Evolutionary conservation across 495 filamentous ascomycete genomes (phyloP), one percentile per base, ranked within the genome.

Genomic region (Aspergillus ellipticus): DNA sequence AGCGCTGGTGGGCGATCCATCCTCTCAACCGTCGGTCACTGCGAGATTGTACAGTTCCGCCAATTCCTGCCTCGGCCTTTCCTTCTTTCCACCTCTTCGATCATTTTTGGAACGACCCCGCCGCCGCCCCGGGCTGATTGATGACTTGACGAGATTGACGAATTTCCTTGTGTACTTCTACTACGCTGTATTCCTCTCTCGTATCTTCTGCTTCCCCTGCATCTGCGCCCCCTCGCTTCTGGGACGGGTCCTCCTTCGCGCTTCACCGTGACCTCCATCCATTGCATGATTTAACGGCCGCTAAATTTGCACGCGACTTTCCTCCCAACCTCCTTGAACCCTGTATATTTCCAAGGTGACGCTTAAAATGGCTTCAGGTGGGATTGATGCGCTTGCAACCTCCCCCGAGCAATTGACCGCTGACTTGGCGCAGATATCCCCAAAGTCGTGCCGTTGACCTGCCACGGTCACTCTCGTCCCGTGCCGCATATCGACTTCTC

Each of bases 401-500:
- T 28, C n/a, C 22, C 8, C 2, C 22, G 19, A 0, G 22, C 9
- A 21, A 20, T 9, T 59, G 42, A 48, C 58, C 17, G 43, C 47
- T 47, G 39, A 56, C 29, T 39, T 11, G n/a, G 20, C 31, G n/a
- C 41, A 82, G 83, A 83, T 69, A 78, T 80, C n/a, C 79, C 80
- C 22, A 87, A 87, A 67, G 82, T 86, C 46, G 92, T 97, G 39
- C 94, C 94, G 49, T 72, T 97, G 61, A 98, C 94, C 49, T 98
- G 94, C 74, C 95, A 97, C 72, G 94, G 94, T 50, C 94, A 98
- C 71, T 96, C 92, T 24, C 87, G 94, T 53, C 94, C 94, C 2
- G 92, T 98, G 60, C 92, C 93, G 13, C 94, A 98, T 73, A 78
- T 98, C 59, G 90, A 84, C 69, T 98, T 97, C 73, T 97, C 95